Base-by-base conservation (phyloP, 805 yeast species). In the Soucietia sequanensis region DNA sequence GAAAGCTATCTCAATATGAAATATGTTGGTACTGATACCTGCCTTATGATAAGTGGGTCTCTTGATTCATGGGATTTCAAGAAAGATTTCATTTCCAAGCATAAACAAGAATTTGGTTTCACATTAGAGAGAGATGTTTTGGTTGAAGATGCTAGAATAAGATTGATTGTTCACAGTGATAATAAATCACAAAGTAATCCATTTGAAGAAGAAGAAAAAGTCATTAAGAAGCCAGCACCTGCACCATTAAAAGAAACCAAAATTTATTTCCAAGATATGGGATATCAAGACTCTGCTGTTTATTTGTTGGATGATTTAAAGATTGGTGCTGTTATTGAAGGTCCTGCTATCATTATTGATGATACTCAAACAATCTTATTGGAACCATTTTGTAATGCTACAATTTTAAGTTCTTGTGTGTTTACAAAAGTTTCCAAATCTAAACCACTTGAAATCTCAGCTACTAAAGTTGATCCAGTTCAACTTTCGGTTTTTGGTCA, bases 331-430 rank as follows among this genome's bases (percentile, higher is more conserved):
- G 50, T 59, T 16, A 54, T 85, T 6, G 27, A 41, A 4, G 95
- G 95, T 1, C 95, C 95, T 7, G 86, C 87, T 0, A 75, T 86
- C 46, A 67, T 86, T 42, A 80, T 85, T 2, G 95, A 86, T 60
- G 80, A 78, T 19, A 86, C 95, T 1, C 95, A 86, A 57, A 86
- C 95, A 0, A 77, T 85, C 41, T 72, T 86, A 5, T 70, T 86
- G 23, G 80, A 84, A 4, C 90, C 91, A 4, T 56, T 68, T 34
- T 66, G 80, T 1, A 47, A 50, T 2, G 90, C 88, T 1, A 62
- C 72, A 1, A 65, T 83, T 21, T 60, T 81, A 24, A 68, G 73
- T 14, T 62, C 79, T n/a, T 91, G 83, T 47, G 71, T 86, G n/a
- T 67, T 77, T 19, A 43, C 61, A 10, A 42, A 39, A 6, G 45